Evolutionary conservation across 163 green algal genomes (phyloP), one percentile per base, ranked within the genome.

Genomic region (Trebouxiophyceae sp.): DNA sequence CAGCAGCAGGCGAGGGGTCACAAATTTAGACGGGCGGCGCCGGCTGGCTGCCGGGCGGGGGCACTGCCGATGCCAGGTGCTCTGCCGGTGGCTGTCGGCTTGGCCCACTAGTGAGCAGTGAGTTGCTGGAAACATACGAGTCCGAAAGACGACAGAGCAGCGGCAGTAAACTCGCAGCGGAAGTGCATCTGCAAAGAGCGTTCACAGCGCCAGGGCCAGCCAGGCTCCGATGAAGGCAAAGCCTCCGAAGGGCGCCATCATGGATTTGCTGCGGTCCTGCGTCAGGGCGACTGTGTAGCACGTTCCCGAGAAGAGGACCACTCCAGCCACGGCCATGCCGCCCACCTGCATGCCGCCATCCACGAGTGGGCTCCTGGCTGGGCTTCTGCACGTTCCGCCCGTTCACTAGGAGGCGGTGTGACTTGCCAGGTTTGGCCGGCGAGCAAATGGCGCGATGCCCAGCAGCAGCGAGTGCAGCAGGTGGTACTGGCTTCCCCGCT

Each of bases 401-500:
- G 39, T 50, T 16, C 12, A 16, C 39, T 16, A 50, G 39, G 12
- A 50, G 19, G 19, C 39, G 39, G 39, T 12, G 39, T n/a, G 39
- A 16, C 39, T 12, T 50, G 19, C 71, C 4, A 69, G 4, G 34
- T 47, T 56, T 12, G 71, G 60, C 32, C 55, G 45, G 22, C 56
- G 60, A 23, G 64, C 44, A 1, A 73, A 32, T 16, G 71, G 71
- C 23, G 65, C 66, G 8, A 59, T 24, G 23, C 66, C 71, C 33
- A 78, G 57, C 23, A 78, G 57, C 12, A 78, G 24, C 28, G 39
- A 63, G 54, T 72, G 64, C 19, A 74, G 22, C 29, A 78, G 29
- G 66, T 78, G 71, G 33, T 78, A 78, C 59, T 74, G 62, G 44
- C 74, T 74, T n/a, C 65, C 71, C 3, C 58, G 61, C 12, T 78